Evolutionary conservation across 495 filamentous ascomycete species (phyloP).

Genomic region (Podospora pseudoanserina): DNA sequence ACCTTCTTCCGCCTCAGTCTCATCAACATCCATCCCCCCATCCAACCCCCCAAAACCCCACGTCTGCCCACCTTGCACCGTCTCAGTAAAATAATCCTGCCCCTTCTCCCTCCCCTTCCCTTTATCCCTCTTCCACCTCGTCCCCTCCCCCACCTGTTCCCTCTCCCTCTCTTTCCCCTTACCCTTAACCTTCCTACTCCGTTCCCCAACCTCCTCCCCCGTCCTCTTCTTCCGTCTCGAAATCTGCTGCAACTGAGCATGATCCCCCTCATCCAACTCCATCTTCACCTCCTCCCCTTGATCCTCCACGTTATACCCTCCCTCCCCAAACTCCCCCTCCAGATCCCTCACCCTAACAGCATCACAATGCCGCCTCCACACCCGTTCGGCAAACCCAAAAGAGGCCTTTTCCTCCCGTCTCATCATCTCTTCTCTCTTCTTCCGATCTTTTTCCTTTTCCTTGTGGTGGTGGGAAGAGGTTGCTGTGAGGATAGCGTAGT

Average conservation of each 20-base stretch:
- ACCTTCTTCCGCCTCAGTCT: not conserved
- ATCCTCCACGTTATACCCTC: not conserved
- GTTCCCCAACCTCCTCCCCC: not conserved
- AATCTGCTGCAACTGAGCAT: not conserved
- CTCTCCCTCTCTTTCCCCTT: not conserved
- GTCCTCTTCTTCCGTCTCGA: not conserved
- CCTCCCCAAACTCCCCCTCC: not conserved
- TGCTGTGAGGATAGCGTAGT: not conserved
- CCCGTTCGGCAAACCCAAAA: not conserved
- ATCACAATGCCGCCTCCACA: not conserved
- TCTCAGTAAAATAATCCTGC: not conserved
- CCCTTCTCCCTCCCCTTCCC: not conserved
- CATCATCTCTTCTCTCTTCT: not conserved
- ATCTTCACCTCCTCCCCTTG: not conserved
- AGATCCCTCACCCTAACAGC: not conserved
- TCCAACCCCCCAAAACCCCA: not conserved
- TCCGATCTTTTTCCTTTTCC: not conserved
- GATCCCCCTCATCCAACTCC: not conserved
- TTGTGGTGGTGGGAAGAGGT: not conserved
- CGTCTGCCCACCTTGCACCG: not conserved
- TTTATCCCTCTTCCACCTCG: not conserved
- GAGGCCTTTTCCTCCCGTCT: not conserved
- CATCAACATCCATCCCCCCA: conserved; percentile 1
- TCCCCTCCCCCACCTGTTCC: not conserved
- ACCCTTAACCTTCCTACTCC: not conserved